Percentiles rank a stretch among this genome's conserved stretches.
Evolutionary conservation across 768 basidiomycete genomes (phyloP).

Genomic region (Cystofilobasidium macerans): DNA sequence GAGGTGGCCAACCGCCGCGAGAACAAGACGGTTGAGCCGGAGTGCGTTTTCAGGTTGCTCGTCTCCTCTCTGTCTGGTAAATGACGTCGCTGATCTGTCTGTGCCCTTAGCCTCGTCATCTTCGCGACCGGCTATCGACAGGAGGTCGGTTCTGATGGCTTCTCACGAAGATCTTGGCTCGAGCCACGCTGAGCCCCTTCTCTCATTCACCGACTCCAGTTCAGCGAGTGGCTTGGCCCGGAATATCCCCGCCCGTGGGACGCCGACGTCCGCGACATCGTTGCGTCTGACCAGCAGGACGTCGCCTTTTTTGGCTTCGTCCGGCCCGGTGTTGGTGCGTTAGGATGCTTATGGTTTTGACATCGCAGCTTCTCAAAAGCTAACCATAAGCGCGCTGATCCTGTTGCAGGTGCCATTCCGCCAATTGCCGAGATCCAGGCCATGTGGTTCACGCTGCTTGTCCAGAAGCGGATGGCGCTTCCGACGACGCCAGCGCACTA

Average conservation of each 20-base stretch:
- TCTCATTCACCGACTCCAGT: slow-evolving; percentile 30
- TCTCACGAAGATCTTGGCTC: not conserved
- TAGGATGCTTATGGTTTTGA: not conserved
- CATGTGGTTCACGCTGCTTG: slow-evolving; percentile 49
- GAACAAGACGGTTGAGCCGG: slow-evolving; percentile 42
- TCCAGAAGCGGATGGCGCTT: slow-evolving; percentile 42
- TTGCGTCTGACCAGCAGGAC: slow-evolving; percentile 35
- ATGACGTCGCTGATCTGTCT: not conserved
- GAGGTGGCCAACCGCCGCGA: slow-evolving; percentile 39
- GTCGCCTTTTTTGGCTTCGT: slow-evolving; percentile 52
- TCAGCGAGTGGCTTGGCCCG: slow-evolving; percentile 34
- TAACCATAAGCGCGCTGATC: too few relatives aligned
- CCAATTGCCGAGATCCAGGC: slow-evolving; percentile 54
- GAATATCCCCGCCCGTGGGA: slow-evolving; percentile 43
- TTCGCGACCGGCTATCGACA: slow-evolving; percentile 46
- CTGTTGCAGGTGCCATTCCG: slow-evolving; percentile 43
- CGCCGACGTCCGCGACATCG: slow-evolving; percentile 44
- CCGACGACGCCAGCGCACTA: slow-evolving; percentile 47
- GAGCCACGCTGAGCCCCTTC: not conserved
- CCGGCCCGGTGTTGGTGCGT: slow-evolving; percentile 49
- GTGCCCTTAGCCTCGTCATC: slow-evolving; percentile 36
- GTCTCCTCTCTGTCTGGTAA: too few relatives aligned
- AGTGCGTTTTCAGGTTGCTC: slow-evolving; percentile 29
- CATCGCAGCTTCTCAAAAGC: not conserved
- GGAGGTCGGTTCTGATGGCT: not conserved